Base-by-base conservation (phyloP, 352 stramenopile species). In the Blastocystis sp. region DNA sequence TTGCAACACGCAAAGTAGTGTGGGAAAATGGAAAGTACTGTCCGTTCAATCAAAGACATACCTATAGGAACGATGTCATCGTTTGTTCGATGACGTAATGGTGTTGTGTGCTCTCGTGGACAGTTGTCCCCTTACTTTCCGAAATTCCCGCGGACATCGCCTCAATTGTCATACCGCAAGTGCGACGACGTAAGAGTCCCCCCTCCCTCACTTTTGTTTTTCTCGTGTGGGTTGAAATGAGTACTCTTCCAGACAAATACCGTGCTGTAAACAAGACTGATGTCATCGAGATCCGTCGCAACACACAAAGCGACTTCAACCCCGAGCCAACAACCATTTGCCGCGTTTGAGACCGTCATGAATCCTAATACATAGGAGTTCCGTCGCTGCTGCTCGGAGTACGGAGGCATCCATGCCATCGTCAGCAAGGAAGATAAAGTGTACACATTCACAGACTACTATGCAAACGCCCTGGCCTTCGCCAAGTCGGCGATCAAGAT, bases 401-500 rank as follows among this genome's bases (percentile, higher is more conserved):
- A 42, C 21, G 38, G 29, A 63, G 34, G 16, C n/a, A 53, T 48
- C 24, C 57, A 29, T 61, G 75, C 75, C n/a, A 76, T 85, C 4
- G 75, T 85, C 3, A 76, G 57, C 44, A 85, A 85, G 40, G 75
- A 85, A 1, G 75, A 75, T n/a, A 27, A 34, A 1, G 27, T 44
- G 2, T 85, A 85, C 29, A 63, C 75, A 4, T 85, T 56, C 29
- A 67, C 57, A 24, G 75, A 85, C 14, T 85, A 85, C 63, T 85
- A 76, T 24, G 16, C 46, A 4, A 72, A 85, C 27, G 75, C 75
- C 8, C 9, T 72, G 14, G 34, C 34, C 4, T 85, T 76, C 84
- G 92, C 90, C 86, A 95, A 95, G 88, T 88, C 87, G 46, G 87
- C 95, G 51, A 40, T 95, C 40, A 87, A 92, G 67, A 53, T 93